Conservation (phyloP, 2,329 filamentous ascomycete genomes). For the Ophiocordyceps robertsii region DNA sequence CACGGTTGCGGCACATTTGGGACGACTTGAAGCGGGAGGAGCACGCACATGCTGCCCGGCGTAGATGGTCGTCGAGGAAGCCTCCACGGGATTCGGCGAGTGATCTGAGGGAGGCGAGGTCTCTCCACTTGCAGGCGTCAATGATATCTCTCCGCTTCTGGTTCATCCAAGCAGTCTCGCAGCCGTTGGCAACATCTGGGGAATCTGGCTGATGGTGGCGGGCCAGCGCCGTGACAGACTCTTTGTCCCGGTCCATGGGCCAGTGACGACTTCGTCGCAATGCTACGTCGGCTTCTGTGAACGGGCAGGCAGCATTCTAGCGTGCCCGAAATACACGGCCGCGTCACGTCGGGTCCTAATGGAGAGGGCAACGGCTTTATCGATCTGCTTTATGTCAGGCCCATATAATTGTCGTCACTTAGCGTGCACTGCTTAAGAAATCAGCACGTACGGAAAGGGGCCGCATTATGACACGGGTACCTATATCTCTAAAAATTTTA, state of each 20-base stretch:
- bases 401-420: too few species aligned
- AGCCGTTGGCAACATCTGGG: constrained; percentile 1
- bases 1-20: not conserved
- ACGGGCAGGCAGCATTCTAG: not conserved
- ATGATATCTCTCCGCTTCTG: constrained; percentile 27
- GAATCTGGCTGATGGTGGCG: not conserved
- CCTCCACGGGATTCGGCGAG: constrained; percentile 54
- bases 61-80: constrained; percentile 52
- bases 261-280: not conserved
- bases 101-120: constrained; percentile 40
- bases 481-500: too few species aligned
- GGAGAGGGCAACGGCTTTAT: too few species aligned
- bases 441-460: too few species aligned
- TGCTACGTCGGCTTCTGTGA: not conserved
- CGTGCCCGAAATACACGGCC: not conserved
- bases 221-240: constrained; percentile 2
- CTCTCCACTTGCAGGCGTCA: constrained; percentile 44
- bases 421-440: too few species aligned
- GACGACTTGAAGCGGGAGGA: constrained; percentile 21
- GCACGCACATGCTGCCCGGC: constrained; percentile 64
- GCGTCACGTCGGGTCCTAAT: not conserved
- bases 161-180: constrained; percentile 2
- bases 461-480: too few species aligned
- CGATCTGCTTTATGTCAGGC: too few species aligned
- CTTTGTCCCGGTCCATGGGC: constrained; percentile 6